These are phyloP conservation scores for Pythium grandisporangium DNA, from an alignment of 352 stramenopile species.

Conservation along the genomic window DNA sequence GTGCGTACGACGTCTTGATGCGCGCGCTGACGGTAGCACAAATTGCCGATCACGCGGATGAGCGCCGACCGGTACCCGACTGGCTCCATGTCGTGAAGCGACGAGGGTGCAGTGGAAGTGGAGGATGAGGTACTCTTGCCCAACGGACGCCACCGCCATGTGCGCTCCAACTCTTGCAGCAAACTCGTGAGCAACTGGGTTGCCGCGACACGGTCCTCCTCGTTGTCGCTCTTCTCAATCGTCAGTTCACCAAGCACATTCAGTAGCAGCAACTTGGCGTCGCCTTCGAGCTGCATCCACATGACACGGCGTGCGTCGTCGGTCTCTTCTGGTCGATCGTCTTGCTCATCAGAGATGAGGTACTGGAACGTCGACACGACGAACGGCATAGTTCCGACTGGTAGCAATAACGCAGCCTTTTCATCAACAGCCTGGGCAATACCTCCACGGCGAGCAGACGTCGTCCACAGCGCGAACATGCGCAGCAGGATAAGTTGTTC, in stretches of 20 bases:
- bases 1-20: constrained; percentile 79
- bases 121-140: constrained; percentile 7
- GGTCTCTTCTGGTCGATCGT: constrained; percentile 48
- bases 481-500: constrained; percentile 73
- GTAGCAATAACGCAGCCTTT: constrained; percentile 5
- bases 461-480: constrained; percentile 67
- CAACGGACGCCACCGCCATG: constrained; percentile 38
- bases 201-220: neutral
- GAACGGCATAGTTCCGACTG: no score
- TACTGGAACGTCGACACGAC: constrained; percentile 42
- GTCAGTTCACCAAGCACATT: constrained; percentile 61
- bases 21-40: constrained; percentile 52
- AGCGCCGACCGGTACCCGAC: constrained; percentile 66
- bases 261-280: constrained; percentile 65
- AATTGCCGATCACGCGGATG: constrained; percentile 78
- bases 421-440: constrained; percentile 4
- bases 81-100: constrained; percentile 18
- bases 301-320: constrained; percentile 54
- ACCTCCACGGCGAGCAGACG: constrained; percentile 8
- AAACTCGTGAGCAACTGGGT: constrained; percentile 16
- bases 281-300: constrained; percentile 70
- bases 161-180: constrained; percentile 43
- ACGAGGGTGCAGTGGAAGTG: neutral
- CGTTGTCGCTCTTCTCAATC: constrained; percentile 3
- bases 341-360: constrained; percentile 26